Base-by-base conservation (phyloP, 163 green algal genomes). In the Chlamydomonas reinhardtii region DNA sequence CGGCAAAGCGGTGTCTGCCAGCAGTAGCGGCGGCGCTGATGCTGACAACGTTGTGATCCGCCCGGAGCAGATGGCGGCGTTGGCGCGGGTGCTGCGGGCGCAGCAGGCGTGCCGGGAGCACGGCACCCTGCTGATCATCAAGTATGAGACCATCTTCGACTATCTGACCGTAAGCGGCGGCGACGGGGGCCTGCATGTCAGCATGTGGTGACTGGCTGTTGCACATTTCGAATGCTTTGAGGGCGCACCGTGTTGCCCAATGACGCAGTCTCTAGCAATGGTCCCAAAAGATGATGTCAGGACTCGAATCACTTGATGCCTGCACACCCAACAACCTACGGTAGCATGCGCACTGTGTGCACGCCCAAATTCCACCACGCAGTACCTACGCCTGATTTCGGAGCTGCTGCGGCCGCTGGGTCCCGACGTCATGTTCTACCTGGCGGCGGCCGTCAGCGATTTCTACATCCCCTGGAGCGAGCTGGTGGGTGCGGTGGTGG, bases 401-500 rank as follows among this genome's bases (percentile, higher is more conserved):
- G 37, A 85, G 66, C 83, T 54, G 4, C 56, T 97, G 62, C 39
- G 82, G 17, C 84, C 89, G 4, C 89, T 91, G 27, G 94, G 95
- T 0, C 25, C 62, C 4, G 71, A 71, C 0, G 96, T 93, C 15
- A 91, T 98, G 66, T 97, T 99, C 62, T 99, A 99, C 92, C 91
- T 99, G 20, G 98, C 98, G 24, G 98, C 98, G 27, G 98, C 98
- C 4, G 98, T 99, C 25, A 98, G 96, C 17, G 98, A 99, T 91
- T 99, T 99, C 79, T 99, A 98, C 92, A 86, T 99, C 4, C 98
- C 98, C 19, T 99, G 97, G 97, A 74, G 76, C 6, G 62, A 95
- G 0, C 95, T 99, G 95, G 95, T 98, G 78, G 75, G 90, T 73
- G 32, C 32, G 25, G 32, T 2, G 8, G 48, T 8, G 12, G 29